A percentile compares a stretch with the other conserved stretches of the same genome.
These are phyloP conservation scores for Xylaria sp. DNA, from an alignment of 2,329 filamentous ascomycete species.

Conservation along the genomic window DNA sequence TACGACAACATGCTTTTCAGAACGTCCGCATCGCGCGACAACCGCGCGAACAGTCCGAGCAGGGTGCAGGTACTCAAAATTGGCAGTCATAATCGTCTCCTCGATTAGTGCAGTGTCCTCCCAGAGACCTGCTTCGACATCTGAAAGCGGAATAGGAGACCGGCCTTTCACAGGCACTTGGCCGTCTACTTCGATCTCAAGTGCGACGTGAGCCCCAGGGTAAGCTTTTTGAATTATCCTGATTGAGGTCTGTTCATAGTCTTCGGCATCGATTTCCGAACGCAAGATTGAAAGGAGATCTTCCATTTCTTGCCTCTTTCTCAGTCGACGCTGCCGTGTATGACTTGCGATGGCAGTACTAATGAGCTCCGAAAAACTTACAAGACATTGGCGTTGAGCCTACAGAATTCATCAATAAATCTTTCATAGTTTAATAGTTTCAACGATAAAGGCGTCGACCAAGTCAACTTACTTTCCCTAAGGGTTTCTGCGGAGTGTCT, in stretches of 20 bases:
- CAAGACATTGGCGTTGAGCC: conserved; percentile 25
- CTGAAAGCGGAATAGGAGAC: conserved; percentile 10
- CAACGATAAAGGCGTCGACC: neutral
- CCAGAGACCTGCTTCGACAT: conserved; percentile 31
- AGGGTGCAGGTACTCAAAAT: conserved; percentile 25
- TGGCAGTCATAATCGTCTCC: conserved; percentile 27
- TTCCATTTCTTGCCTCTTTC: conserved; percentile 27
- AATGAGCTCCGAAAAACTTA: conserved; percentile 29
- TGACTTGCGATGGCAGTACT: conserved; percentile 27
- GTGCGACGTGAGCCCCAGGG: conserved; percentile 22
- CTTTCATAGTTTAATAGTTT: neutral
- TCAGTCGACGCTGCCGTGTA: conserved; percentile 23
- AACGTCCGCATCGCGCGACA: conserved; percentile 28
- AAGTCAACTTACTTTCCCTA: conserved; percentile 17
- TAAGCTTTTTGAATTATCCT: conserved; percentile 27
- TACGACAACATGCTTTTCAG: conserved; percentile 30
- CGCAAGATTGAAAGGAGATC: conserved; percentile 17
- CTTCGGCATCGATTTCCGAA: conserved; percentile 13
- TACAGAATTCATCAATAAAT: conserved; percentile 1
- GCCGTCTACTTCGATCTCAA: conserved; percentile 10
- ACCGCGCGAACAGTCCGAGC: conserved; percentile 25
- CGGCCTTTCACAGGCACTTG: conserved; percentile 25
- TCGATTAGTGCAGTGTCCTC: conserved; percentile 31
- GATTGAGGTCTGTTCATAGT: conserved; percentile 24
- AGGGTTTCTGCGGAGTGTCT: conserved; percentile 21